Evolutionary conservation across 257 asterid genomes (phyloP).

Genomic region (Thymus mandschuricus): DNA sequence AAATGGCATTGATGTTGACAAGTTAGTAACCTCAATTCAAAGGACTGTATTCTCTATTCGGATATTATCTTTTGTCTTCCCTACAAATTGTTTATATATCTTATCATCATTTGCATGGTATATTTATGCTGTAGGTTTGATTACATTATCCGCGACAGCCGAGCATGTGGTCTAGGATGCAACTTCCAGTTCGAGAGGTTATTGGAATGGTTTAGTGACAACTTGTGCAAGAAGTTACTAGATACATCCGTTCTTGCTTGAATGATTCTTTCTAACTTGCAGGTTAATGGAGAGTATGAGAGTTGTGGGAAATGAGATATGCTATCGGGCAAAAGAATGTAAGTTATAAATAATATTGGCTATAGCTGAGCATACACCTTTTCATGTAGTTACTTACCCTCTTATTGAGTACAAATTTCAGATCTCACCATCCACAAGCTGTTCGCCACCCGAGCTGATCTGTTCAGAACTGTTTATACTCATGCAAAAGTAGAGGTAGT

Average conservation of each 20-base stretch:
- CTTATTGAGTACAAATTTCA: conserved; percentile 43
- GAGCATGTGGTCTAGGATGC: conserved; percentile 97
- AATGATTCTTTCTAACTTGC: conserved; percentile 30
- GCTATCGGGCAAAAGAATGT: conserved; percentile 93
- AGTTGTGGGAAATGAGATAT: conserved; percentile 90
- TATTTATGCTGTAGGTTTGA: conserved; percentile 71
- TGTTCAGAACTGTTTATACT: conserved; percentile 81
- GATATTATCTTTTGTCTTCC: conserved; percentile 20
- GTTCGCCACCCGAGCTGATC: conserved; percentile 91
- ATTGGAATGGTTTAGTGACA: conserved; percentile 8
- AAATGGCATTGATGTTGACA: conserved; percentile 96
- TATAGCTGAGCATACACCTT: not conserved
- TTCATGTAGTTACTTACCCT: conserved; percentile 26
- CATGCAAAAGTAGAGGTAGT: conserved; percentile 95
- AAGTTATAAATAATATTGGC: conserved; percentile 27
- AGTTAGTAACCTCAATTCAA: conserved; percentile 59
- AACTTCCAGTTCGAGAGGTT: conserved; percentile 86
- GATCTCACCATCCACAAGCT: conserved; percentile 86
- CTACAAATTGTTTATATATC: not conserved
- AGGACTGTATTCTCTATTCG: conserved; percentile 17
- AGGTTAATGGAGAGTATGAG: conserved; percentile 95
- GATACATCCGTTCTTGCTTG: conserved; percentile 1
- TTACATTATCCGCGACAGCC: conserved; percentile 80
- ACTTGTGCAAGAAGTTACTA: not conserved
- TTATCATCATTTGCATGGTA: conserved; percentile 17